These are phyloP conservation scores for Lepidium aucheri DNA, from an alignment of 345 rosid genomes.

Conservation along the genomic window DNA sequence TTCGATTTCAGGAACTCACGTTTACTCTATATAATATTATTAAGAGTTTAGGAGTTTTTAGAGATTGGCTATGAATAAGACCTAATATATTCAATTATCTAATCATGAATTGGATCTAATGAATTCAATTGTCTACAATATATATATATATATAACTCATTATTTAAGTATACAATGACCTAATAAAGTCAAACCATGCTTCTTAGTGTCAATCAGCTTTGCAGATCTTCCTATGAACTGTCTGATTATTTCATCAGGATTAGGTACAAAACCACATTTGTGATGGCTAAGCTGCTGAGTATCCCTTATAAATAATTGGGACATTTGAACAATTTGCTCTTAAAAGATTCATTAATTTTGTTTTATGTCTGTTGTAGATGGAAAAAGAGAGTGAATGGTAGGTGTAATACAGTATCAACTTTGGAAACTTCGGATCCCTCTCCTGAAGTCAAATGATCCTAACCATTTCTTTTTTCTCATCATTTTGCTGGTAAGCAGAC, in stretches of 20 bases:
- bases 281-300: conserved; percentile 7
- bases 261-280: neutral
- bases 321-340: neutral
- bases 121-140: no score
- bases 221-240: neutral
- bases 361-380: conserved; percentile 22
- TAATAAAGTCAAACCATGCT: neutral
- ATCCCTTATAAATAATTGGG: conserved; percentile 3
- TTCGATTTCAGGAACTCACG: no score
- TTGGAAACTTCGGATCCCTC: conserved; percentile 17
- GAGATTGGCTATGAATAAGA: no score
- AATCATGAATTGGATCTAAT: no score
- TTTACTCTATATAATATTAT: no score
- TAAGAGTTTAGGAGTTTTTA: no score
- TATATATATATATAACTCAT: no score
- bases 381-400: neutral
- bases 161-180: neutral
- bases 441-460: conserved; percentile 15
- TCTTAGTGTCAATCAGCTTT: neutral
- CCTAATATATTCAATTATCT: no score
- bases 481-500: neutral
- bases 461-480: conserved; percentile 4
- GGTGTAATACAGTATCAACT: conserved; percentile 13
- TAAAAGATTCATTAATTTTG: neutral
- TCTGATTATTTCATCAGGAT: neutral